These are phyloP conservation scores for Rhododendron kiyosumense DNA, from an alignment of 148 eudicot species.

Conservation along the genomic window DNA sequence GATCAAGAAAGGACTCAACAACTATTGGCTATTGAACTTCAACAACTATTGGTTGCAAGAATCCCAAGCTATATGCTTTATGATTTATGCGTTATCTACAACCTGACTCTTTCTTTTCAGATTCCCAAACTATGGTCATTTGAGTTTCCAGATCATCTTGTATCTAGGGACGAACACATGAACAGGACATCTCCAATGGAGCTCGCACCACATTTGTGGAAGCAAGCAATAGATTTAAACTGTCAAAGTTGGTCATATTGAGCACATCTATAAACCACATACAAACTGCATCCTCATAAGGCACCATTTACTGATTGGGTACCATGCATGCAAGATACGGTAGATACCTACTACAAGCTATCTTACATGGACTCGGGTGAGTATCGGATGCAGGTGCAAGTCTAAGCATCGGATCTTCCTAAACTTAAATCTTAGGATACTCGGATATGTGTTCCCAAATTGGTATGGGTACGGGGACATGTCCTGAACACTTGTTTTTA, in stretches of 20 bases:
- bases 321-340: not conserved
- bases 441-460: too few species aligned
- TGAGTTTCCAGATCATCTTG: not conserved
- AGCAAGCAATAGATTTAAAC: not conserved
- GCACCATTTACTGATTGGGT: not conserved
- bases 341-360: not conserved
- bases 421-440: too few species aligned
- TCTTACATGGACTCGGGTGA: too few species aligned
- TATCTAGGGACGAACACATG: not conserved
- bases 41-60: not conserved
- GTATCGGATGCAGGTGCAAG: too few species aligned
- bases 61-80: not conserved
- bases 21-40: not conserved
- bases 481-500: too few species aligned
- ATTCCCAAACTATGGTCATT: not conserved
- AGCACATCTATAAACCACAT: not conserved
- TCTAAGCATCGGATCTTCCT: too few species aligned
- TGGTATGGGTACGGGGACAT: too few species aligned
- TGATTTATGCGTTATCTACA: too few species aligned
- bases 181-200: not conserved
- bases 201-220: not conserved
- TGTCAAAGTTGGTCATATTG: not conserved
- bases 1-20: not conserved
- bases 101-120: not conserved
- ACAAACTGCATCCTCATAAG: not conserved